Percentiles rank a stretch among this genome's conserved stretches.
These are phyloP conservation scores for Cyclotella baltica DNA, from an alignment of 108 stramenopile species.

Conservation along the genomic window DNA sequence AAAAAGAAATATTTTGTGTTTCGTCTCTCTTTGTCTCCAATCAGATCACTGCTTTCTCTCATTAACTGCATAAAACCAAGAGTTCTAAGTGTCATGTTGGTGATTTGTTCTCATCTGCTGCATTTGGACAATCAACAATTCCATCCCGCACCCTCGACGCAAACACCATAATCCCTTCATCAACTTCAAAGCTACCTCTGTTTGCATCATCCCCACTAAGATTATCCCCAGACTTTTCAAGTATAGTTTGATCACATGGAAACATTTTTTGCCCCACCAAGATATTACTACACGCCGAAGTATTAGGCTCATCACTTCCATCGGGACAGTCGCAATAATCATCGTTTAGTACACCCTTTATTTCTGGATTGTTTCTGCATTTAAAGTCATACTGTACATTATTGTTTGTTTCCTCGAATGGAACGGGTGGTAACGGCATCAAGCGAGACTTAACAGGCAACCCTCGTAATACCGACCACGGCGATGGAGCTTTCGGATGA, in stretches of 20 bases:
- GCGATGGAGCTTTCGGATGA: background rate
- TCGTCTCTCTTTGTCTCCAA: no score
- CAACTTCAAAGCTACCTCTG: slow-evolving; percentile 2
- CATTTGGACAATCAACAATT: slow-evolving; percentile 70
- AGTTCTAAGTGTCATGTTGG: no score
- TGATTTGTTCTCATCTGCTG: slow-evolving; percentile 59
- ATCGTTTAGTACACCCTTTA: slow-evolving; percentile 64
- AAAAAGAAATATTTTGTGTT: background rate
- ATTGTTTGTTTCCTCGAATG: background rate
- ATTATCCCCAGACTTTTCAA: background rate
- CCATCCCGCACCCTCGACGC: slow-evolving; percentile 73
- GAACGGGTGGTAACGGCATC: background rate
- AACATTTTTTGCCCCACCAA: slow-evolving; percentile 59
- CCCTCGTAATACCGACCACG: background rate
- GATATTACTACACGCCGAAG: slow-evolving; percentile 72
- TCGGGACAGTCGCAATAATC: slow-evolving; percentile 85
- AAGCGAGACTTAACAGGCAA: background rate
- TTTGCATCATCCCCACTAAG: slow-evolving; percentile 14
- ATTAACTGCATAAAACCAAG: no score
- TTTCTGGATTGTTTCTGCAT: slow-evolving; percentile 11
- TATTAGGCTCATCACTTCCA: slow-evolving; percentile 72
- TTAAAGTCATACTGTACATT: slow-evolving; percentile 15
- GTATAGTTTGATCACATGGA: slow-evolving; percentile 38
- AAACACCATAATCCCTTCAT: slow-evolving; percentile 49
- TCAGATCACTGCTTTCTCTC: no score